Percentiles rank a stretch among this genome's conserved stretches.
These are phyloP conservation scores for Juglanconis sp. DNA, from an alignment of 2,329 filamentous ascomycete species.

Conservation along the genomic window DNA sequence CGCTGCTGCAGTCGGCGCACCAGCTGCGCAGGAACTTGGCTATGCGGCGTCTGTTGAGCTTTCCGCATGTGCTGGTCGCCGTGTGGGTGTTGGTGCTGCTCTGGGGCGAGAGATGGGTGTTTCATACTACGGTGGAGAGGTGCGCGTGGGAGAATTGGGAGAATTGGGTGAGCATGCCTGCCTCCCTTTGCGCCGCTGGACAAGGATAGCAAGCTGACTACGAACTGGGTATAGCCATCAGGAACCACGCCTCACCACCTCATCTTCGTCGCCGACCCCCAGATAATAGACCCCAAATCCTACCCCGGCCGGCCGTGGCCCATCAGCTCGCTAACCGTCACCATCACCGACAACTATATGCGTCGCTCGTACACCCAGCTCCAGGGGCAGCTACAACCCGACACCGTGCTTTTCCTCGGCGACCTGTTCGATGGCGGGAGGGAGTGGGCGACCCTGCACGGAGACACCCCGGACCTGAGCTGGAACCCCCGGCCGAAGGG, in stretches of 20 bases:
- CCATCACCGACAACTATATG: constrained; percentile 85
- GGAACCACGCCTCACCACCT: constrained; percentile 79
- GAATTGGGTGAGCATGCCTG: constrained; percentile 66
- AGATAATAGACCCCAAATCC: constrained; percentile 91
- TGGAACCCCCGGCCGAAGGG: constrained; percentile 53
- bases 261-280: constrained; percentile 82
- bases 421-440: constrained; percentile 94
- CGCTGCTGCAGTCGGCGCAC: constrained; percentile 28
- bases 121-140: constrained; percentile 63
- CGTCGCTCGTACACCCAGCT: constrained; percentile 77
- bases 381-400: constrained; percentile 72
- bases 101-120: constrained; percentile 82
- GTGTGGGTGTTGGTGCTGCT: constrained; percentile 76
- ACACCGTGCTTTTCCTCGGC: constrained; percentile 86
- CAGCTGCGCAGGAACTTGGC: constrained; percentile 45
- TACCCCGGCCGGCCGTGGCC: constrained; percentile 76
- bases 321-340: constrained; percentile 49
- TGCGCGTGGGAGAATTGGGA: constrained; percentile 91
- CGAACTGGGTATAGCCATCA: constrained; percentile 55
- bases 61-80: constrained; percentile 65
- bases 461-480: constrained; percentile 55
- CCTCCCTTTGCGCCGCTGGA: not conserved
- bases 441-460: constrained; percentile 79
- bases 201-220: constrained; percentile 2
- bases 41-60: constrained; percentile 51